Conservation (phyloP, 2,329 filamentous ascomycete species). For the Diaporthe humulicola region DNA sequence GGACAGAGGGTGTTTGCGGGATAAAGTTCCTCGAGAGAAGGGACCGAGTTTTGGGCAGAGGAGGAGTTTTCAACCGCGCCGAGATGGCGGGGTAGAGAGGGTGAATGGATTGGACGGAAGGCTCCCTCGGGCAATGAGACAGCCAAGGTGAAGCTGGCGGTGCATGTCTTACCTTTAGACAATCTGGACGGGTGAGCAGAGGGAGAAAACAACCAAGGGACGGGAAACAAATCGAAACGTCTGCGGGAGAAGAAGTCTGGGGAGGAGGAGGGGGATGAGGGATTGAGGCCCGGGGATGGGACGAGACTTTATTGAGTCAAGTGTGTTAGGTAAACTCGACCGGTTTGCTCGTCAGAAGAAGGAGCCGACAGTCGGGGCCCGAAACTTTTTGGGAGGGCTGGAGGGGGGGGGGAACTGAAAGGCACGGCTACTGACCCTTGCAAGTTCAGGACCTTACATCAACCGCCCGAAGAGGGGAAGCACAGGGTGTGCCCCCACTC, state of each 20-base stretch:
- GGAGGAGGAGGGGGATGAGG: not conserved
- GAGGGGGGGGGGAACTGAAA: constrained; percentile 3
- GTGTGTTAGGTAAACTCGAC: constrained; percentile 6
- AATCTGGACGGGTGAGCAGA: constrained; percentile 16
- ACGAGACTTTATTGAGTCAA: constrained; percentile 28
- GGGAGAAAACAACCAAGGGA: not conserved
- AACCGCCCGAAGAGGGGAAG: constrained; percentile 22
- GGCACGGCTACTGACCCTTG: not conserved
- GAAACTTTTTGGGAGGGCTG: constrained; percentile 19
- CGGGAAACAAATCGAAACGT: constrained; percentile 9
- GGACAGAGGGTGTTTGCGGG: not conserved
- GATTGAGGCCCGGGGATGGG: constrained; percentile 5
- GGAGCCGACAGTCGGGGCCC: constrained; percentile 30
- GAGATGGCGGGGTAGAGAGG: constrained; percentile 28
- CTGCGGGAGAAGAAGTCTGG: constrained; percentile 15
- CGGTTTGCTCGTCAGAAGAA: constrained; percentile 20
- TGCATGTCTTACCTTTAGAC: constrained; percentile 41
- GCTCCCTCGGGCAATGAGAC: constrained; percentile 23
- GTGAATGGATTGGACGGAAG: not conserved
- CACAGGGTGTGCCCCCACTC: not conserved
- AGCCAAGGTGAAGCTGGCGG: constrained; percentile 39
- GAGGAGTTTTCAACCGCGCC: not conserved
- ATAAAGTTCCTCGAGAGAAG: not conserved
- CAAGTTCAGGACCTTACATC: constrained; percentile 16
- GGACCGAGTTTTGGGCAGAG: not conserved